phyloP scores from a whole-genome alignment of 352 stramenopile genomes.

The Phytophthora macrochlamydospora region DNA sequence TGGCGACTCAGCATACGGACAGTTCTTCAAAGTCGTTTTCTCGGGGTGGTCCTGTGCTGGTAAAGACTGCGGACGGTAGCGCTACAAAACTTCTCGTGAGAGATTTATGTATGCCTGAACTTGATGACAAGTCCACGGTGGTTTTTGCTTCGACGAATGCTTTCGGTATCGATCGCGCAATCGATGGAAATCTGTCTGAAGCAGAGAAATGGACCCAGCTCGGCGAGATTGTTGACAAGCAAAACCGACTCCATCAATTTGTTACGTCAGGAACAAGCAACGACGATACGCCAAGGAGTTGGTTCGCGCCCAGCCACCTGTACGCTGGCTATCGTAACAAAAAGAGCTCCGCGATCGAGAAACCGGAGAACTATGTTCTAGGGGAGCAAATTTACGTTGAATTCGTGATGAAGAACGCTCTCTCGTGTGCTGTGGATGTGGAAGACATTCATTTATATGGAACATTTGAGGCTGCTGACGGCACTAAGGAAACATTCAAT shows the following conservation, averaged over 20 bases:
- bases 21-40: constrained; percentile 17
- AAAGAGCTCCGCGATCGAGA: constrained; percentile 40
- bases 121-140: constrained; percentile 83
- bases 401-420: constrained; percentile 88
- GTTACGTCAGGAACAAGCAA: constrained; percentile 26
- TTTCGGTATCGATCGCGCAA: constrained; percentile 65
- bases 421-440: constrained; percentile 84
- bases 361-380: constrained; percentile 69
- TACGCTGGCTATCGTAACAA: constrained; percentile 71
- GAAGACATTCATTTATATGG: constrained; percentile 83
- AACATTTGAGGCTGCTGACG: constrained; percentile 51
- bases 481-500: constrained; percentile 40
- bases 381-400: constrained; percentile 86
- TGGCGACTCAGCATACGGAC: constrained; percentile 46
- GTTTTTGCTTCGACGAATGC: constrained; percentile 81
- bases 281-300: constrained; percentile 35
- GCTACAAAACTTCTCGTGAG: constrained; percentile 69
- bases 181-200: constrained; percentile 69
- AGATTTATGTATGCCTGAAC: constrained; percentile 79
- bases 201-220: constrained; percentile 68
- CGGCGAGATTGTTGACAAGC: constrained; percentile 56
- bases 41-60: constrained; percentile 26
- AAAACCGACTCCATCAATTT: constrained; percentile 71
- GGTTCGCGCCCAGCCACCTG: constrained; percentile 52
- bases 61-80: constrained; percentile 38